These are phyloP conservation scores for Ailanthus altissimus DNA, from an alignment of 345 rosid genomes.

Conservation along the genomic window DNA sequence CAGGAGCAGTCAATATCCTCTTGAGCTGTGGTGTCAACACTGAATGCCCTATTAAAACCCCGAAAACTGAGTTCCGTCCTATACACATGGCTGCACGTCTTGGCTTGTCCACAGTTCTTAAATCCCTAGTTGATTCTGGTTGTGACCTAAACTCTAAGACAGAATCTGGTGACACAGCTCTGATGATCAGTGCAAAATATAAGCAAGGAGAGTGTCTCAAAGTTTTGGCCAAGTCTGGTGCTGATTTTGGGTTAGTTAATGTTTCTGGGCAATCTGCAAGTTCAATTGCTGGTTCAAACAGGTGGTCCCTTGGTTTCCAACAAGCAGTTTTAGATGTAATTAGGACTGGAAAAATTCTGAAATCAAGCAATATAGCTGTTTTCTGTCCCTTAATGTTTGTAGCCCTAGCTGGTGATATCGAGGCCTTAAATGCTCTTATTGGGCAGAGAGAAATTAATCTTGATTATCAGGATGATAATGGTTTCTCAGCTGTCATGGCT, in stretches of 20 bases:
- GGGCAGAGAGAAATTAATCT: constrained; percentile 43
- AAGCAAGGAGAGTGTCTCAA: constrained; percentile 60
- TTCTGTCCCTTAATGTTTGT: constrained; percentile 62
- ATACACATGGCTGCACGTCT: constrained; percentile 81
- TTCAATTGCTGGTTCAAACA: constrained; percentile 53
- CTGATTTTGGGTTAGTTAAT: constrained; percentile 79
- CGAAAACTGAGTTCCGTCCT: constrained; percentile 59
- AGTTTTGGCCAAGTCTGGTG: constrained; percentile 69
- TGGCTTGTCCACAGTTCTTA: constrained; percentile 54
- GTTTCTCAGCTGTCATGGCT: constrained; percentile 86
- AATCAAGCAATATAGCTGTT: constrained; percentile 53
- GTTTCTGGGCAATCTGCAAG: constrained; percentile 46
- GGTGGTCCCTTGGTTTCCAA: constrained; percentile 73
- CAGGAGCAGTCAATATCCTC: constrained; percentile 70
- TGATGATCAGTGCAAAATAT: constrained; percentile 65
- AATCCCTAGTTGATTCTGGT: constrained; percentile 58
- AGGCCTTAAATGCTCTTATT: constrained; percentile 60
- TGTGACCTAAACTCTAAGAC: constrained; percentile 75
- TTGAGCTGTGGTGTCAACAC: constrained; percentile 58
- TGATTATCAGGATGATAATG: constrained; percentile 78
- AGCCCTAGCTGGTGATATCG: constrained; percentile 69
- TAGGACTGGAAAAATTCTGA: constrained; percentile 56
- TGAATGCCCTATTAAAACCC: constrained; percentile 56
- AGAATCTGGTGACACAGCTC: constrained; percentile 72
- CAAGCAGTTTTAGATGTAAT: constrained; percentile 57